Evolutionary conservation across 345 rosid genomes (phyloP), one percentile per base, ranked within the genome.

Genomic region (Eucalyptus marginata): DNA sequence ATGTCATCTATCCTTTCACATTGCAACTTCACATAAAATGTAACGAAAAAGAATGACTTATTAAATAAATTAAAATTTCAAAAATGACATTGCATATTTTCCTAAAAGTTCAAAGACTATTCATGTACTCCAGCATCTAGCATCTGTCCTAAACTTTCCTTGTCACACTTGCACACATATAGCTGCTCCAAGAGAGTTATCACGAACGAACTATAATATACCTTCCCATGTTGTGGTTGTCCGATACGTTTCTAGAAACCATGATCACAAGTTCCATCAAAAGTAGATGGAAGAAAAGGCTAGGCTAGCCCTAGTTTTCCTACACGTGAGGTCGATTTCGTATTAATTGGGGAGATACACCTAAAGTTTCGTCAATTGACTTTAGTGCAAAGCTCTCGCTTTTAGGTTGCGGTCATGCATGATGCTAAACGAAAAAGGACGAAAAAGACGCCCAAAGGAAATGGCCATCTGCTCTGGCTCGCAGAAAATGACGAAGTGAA

Each of bases 191-290:
- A 17, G 13, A 68, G 36, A 18, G 25, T 33, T 10, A 18, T 3
- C 12, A 13, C 16, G 13, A 0, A 40, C 1, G 15, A 3, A 7
- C 29, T 20, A 6, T 10, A 12, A 12, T 12, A 3, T 2, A 2
- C 4, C 15, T 5, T 40, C 40, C 29, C 27, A 40, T 40, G 12
- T 6, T 10, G 27, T 44, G 47, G 13, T 76, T 40, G 84, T 15
- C 15, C 15, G 3, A 1, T 40, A 40, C 16, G 47, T 11, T 76
- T 20, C 84, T 20, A 20, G 15, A 76, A 76, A 3, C 84, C 20
- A 18, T 76, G 84, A 6, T 22, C 13, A 76, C 47, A 1, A 5
- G 84, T 40, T 40, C 47, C 83, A 2, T 36, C 83, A 18, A 71
- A 71, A 71, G 46, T 10, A 18, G 44, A 68, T 20, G 13, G 43